Percentiles rank a stretch among this genome's conserved stretches.
phyloP scores from a whole-genome alignment of 148 eudicot species.

The Drosera capensis region DNA sequence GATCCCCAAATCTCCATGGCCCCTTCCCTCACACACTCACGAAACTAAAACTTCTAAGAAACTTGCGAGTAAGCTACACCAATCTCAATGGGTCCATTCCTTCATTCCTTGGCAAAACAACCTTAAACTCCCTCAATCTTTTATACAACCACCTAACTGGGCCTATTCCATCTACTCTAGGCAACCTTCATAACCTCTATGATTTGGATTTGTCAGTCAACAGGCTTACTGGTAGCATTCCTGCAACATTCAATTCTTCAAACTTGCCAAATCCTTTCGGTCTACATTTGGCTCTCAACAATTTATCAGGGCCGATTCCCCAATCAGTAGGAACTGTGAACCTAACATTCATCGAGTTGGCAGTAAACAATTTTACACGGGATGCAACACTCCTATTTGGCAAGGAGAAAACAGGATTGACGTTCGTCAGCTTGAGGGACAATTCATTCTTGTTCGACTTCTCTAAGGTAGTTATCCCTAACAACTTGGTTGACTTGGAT shows the following conservation, averaged over 20 bases:
- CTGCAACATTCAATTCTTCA: neutral
- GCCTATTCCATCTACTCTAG: conserved; percentile 23
- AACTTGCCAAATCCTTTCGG: neutral
- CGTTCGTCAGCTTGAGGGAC: neutral
- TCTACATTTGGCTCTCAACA: neutral
- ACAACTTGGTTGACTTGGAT: conserved; percentile 9
- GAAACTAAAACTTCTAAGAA: no score
- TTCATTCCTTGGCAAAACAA: no score
- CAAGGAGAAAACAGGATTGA: neutral
- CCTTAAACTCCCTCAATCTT: no score
- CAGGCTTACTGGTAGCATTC: conserved; percentile 2
- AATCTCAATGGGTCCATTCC: no score
- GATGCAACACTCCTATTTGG: conserved; percentile 3
- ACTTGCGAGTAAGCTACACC: no score
- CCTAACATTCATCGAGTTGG: neutral
- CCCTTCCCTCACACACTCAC: no score
- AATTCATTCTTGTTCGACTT: conserved; percentile 3
- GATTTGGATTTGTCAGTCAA: neutral
- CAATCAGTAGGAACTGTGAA: neutral
- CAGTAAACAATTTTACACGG: conserved; percentile 2
- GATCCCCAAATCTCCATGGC: no score
- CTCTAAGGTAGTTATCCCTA: neutral
- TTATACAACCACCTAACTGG: conserved; percentile 28
- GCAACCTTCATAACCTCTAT: neutral
- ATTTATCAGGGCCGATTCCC: neutral